Evolutionary conservation across 352 stramenopile species (phyloP).

Genomic region (Pythium coloratum): DNA sequence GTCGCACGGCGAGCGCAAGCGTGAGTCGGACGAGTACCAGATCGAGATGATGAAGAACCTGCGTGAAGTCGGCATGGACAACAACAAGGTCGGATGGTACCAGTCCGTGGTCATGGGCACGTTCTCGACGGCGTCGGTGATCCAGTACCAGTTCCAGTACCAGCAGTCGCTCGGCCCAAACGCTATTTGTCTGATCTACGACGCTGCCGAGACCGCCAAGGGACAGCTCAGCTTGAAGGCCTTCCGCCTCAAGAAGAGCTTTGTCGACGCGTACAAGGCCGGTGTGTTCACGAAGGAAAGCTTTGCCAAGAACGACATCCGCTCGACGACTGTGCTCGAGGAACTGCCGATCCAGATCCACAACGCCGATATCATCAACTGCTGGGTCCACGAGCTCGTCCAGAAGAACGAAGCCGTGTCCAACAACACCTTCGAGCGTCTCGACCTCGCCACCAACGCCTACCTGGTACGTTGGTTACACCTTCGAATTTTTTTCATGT

Average conservation of each 20-base stretch:
- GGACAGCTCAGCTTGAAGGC: conserved; percentile 95
- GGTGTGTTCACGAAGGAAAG: conserved; percentile 82
- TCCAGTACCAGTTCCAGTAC: conserved; percentile 96
- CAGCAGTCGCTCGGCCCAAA: conserved; percentile 97
- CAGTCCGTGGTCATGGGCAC: conserved; percentile 96
- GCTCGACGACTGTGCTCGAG: conserved; percentile 92
- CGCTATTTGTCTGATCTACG: conserved; percentile 97
- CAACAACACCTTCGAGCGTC: conserved; percentile 91
- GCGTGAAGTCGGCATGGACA: conserved; percentile 97
- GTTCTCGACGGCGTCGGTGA: conserved; percentile 93
- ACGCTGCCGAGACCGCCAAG: conserved; percentile 95
- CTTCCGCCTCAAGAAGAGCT: conserved; percentile 94
- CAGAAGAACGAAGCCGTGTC: conserved; percentile 56
- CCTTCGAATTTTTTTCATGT: neutral
- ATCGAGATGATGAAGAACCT: conserved; percentile 99
- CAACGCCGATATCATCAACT: conserved; percentile 94
- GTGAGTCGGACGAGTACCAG: conserved; percentile 94
- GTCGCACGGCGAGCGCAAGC: conserved; percentile 70
- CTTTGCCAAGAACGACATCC: conserved; percentile 83
- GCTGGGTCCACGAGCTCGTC: conserved; percentile 92
- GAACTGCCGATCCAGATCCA: conserved; percentile 95
- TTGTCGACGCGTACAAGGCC: conserved; percentile 91
- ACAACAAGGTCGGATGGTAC: conserved; percentile 99
- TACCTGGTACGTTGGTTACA: conserved; percentile 64
- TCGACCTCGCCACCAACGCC: conserved; percentile 95